phyloP scores from a whole-genome alignment of 441 rosid genomes.

The Erodium trifolium region DNA sequence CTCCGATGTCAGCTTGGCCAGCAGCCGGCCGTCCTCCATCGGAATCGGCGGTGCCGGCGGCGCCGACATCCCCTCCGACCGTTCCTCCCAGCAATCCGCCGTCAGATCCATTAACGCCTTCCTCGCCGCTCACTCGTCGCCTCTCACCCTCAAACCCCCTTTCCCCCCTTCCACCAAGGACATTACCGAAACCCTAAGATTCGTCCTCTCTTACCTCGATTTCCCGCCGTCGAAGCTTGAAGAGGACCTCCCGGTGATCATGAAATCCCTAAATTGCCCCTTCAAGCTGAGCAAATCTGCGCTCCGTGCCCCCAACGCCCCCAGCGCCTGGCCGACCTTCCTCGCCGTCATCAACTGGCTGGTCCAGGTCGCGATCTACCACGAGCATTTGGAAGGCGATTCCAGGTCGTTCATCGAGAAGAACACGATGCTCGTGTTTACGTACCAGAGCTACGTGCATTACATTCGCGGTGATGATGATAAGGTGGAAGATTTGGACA shows the following conservation, averaged over 20 bases:
- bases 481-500: slow-evolving; percentile 43
- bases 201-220: slow-evolving; percentile 45
- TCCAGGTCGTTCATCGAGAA: slow-evolving; percentile 27
- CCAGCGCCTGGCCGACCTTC: slow-evolving; percentile 78
- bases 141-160: slow-evolving; percentile 27
- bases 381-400: slow-evolving; percentile 27
- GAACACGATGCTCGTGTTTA: slow-evolving; percentile 35
- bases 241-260: slow-evolving; percentile 51
- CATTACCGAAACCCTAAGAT: slow-evolving; percentile 47
- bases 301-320: slow-evolving; percentile 72
- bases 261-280: slow-evolving; percentile 54
- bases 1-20: slow-evolving; percentile 80
- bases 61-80: slow-evolving; percentile 41
- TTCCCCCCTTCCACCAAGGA: slow-evolving; percentile 67
- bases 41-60: slow-evolving; percentile 40
- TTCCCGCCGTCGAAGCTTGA: slow-evolving; percentile 47
- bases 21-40: slow-evolving; percentile 75
- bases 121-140: slow-evolving; percentile 50
- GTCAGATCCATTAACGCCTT: slow-evolving; percentile 54
- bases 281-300: slow-evolving; percentile 62
- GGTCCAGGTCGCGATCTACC: slow-evolving; percentile 49
- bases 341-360: slow-evolving; percentile 67
- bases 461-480: slow-evolving; percentile 60
- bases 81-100: slow-evolving; percentile 43
- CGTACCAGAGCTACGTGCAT: slow-evolving; percentile 43